Conservation (phyloP, 768 basidiomycete species). For the Russula virescens region DNA sequence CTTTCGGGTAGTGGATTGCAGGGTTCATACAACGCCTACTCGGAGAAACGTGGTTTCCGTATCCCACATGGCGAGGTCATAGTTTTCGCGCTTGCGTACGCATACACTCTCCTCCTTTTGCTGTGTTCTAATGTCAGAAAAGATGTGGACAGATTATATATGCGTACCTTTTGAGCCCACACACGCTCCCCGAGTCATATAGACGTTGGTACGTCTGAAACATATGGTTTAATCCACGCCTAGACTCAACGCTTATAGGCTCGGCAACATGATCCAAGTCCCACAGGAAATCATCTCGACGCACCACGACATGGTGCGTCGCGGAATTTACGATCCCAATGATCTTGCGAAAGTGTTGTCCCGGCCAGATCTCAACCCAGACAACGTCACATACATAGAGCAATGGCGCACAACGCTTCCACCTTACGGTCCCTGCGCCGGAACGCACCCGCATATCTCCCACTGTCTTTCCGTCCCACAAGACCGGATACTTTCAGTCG, state of each 20-base stretch:
- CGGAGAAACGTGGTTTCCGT: slow-evolving; percentile 55
- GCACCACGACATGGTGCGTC: slow-evolving; percentile 54
- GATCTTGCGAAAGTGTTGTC: slow-evolving; percentile 57
- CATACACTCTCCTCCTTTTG: background rate
- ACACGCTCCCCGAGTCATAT: slow-evolving; percentile 79
- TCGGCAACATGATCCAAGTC: slow-evolving; percentile 52
- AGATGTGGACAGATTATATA: slow-evolving; percentile 88
- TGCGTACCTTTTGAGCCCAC: slow-evolving; percentile 68
- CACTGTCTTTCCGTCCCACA: slow-evolving; percentile 54
- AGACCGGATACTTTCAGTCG: slow-evolving; percentile 75
- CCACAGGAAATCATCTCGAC: slow-evolving; percentile 53
- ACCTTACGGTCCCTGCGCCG: slow-evolving; percentile 56
- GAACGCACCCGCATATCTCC: slow-evolving; percentile 71
- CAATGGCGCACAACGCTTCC: slow-evolving; percentile 35
- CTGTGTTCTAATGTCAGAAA: background rate
- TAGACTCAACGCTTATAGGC: background rate
- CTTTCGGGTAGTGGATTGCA: slow-evolving; percentile 66
- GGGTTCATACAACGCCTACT: slow-evolving; percentile 78
- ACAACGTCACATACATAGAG: slow-evolving; percentile 46
- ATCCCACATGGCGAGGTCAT: slow-evolving; percentile 82
- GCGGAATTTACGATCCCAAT: slow-evolving; percentile 48
- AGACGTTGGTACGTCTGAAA: slow-evolving; percentile 50
- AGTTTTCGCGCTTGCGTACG: slow-evolving; percentile 71
- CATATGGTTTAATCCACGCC: background rate
- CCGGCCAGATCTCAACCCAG: slow-evolving; percentile 39